Evolutionary conservation across 495 filamentous ascomycete genomes (phyloP), one percentile per base, ranked within the genome.

Genomic region (Penicillium nucicola): DNA sequence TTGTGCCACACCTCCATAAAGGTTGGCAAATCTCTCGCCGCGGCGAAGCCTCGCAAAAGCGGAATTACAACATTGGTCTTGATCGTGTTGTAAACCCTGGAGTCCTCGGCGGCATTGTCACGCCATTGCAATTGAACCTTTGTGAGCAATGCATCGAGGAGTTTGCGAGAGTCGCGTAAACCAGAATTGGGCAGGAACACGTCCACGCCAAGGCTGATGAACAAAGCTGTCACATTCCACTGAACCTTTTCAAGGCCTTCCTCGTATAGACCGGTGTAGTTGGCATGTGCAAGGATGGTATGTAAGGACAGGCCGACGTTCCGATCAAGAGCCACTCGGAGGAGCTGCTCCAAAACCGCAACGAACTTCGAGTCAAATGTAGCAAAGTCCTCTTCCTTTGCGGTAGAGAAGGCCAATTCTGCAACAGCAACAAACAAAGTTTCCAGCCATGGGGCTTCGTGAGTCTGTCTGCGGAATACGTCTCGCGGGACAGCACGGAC

Each of bases 1-100:
- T 72, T 65, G 36, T 80, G 71, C 89, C 89, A 93, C 12, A 79
- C 60, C 25, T 76, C 70, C 56, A 90, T 68, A 58, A 92, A 93
- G 4, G 76, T 76, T 7, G 77, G 53, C 28, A 93, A 60, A 51
- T 90, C 80, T 61, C 88, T 78, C 43, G 83, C 81, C 28, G 76
- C 76, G 25, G 78, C 76, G 61, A 85, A 89, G 2, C 81, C 85
- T 11, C 74, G 67, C 46, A 88, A 71, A 7, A 91, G 68, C 1
- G 85, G 77, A 10, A 81, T 58, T 3, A 87, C 56, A 12, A 84
- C 66, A 8, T 71, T 60, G 18, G 50, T 55, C 45, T 72, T 75
- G 45, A 76, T 69, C 4, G 52, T 51, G 1, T 61, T 43, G 46
- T 69, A 71, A 12, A 48, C 64, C 11, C 48, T 50, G 17, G 56